Base-by-base conservation (phyloP, 2,329 filamentous ascomycete genomes). In the Paecilomyces sp. region DNA sequence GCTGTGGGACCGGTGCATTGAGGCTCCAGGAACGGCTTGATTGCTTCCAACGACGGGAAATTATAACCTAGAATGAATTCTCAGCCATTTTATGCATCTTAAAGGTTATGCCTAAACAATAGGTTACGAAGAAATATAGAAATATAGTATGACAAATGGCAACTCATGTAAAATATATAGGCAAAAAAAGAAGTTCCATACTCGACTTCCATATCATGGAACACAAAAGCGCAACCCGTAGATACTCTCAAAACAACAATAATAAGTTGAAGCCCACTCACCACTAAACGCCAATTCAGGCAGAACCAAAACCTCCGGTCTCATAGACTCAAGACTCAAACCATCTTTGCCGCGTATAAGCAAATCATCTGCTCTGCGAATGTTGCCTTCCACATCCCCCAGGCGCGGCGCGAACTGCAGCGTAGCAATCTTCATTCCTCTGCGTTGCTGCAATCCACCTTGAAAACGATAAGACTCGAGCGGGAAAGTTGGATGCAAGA, bases 231-330 rank as follows among this genome's bases (percentile, higher is more conserved):
- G 3, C 6, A 28, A 28, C 6, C 31, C 58, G 7, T n/a, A 56
- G 18, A 13, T 22, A 33, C 13, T 30, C 24, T 31, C 22, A 36
- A 12, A 25, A 57, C 25, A 60, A 57, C 36, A 41, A 58, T 22
- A 22, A 22, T 22, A 36, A 30, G 58, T 55, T 5, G 34, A 61
- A 62, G 18, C 41, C 13, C 15, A 47, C 71, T 65, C 71, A 84
- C 83, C 83, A 58, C 81, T 81, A 70, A 88, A 83, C 3, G 85
- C 84, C 68, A 88, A 73, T 71, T 88, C 85, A 0, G 85, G 84
- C 52, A 88, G 72, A 3, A 88, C 79, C 28, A 88, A 75, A 62
- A 87, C 75, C 68, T 86, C 83, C 31, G 85, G 69, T 53, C 66
- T 67, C 57, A 74, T 56, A 7, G 60, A 60, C 50, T 71, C 66